A percentile compares a stretch with the other conserved stretches of the same genome.
phyloP scores from a whole-genome alignment of 2,329 filamentous ascomycete species.

The Colletotrichum chlorophyti region DNA sequence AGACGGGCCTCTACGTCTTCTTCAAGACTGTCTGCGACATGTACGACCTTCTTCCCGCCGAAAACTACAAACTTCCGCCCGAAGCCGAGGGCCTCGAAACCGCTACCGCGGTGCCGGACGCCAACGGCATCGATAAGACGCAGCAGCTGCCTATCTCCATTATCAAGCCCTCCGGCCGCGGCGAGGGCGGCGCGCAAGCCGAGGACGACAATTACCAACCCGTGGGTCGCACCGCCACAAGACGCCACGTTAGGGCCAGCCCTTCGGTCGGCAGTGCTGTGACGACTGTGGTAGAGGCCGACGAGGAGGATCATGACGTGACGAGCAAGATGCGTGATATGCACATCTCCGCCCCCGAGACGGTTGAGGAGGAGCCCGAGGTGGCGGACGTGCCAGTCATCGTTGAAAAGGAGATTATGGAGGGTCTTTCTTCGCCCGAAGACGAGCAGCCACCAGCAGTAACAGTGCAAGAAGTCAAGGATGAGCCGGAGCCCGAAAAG shows the following conservation, averaged over 20 bases:
- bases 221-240: slow-evolving; percentile 72
- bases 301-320: slow-evolving; percentile 71
- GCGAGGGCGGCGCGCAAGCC: slow-evolving; percentile 34
- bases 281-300: slow-evolving; percentile 81
- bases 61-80: slow-evolving; percentile 94
- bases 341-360: slow-evolving; percentile 59
- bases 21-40: slow-evolving; percentile 97
- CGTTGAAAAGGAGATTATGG: slow-evolving; percentile 43
- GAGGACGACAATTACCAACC: slow-evolving; percentile 60
- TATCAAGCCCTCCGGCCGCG: slow-evolving; percentile 41
- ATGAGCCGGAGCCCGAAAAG: neutral
- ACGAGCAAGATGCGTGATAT: slow-evolving; percentile 53
- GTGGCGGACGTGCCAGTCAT: slow-evolving; percentile 49
- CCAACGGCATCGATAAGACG: slow-evolving; percentile 35
- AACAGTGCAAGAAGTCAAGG: slow-evolving; percentile 14
- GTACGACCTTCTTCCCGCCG: slow-evolving; percentile 86
- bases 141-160: slow-evolving; percentile 41
- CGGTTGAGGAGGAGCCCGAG: slow-evolving; percentile 60
- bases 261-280: slow-evolving; percentile 81
- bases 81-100: slow-evolving; percentile 87
- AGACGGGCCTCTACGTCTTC: slow-evolving; percentile 92
- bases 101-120: slow-evolving; percentile 47
- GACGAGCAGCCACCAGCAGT: slow-evolving; percentile 35
- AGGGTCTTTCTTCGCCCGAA: slow-evolving; percentile 25
- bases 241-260: slow-evolving; percentile 81